Percentiles rank a stretch among this genome's conserved stretches.
These are phyloP conservation scores for Talaromyces borbonicus DNA, from an alignment of 495 filamentous ascomycete species.

Conservation along the genomic window DNA sequence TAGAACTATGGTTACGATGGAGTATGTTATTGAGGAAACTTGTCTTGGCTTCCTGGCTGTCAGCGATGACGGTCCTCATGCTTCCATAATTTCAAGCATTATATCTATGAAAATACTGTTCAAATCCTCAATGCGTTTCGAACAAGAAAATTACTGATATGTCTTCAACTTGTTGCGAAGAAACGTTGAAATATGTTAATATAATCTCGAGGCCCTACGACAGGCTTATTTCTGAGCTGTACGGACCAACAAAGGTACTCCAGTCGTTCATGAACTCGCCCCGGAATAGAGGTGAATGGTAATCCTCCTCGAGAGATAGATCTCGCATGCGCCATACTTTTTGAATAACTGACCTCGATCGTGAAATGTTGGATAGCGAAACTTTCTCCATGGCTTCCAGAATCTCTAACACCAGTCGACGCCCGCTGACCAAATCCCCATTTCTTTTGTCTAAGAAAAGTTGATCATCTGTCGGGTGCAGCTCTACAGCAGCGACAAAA, in stretches of 20 bases:
- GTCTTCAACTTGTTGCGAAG: too few relatives aligned
- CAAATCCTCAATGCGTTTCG: too few relatives aligned
- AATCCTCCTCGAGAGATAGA: slow-evolving; percentile 3
- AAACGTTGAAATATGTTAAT: too few relatives aligned
- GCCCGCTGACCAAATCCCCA: slow-evolving; percentile 17
- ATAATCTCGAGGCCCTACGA: too few relatives aligned
- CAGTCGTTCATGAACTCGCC: background rate
- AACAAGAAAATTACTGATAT: background rate
- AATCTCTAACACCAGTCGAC: slow-evolving; percentile 30
- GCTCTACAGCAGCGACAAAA: slow-evolving; percentile 36
- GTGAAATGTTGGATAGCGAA: slow-evolving; percentile 31
- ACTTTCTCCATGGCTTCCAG: slow-evolving; percentile 32
- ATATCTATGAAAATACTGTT: too few relatives aligned
- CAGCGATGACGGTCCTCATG: too few relatives aligned
- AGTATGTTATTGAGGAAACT: too few relatives aligned
- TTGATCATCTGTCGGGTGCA: slow-evolving; percentile 31
- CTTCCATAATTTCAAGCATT: too few relatives aligned
- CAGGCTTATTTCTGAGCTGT: slow-evolving; percentile 3
- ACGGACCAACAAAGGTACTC: slow-evolving; percentile 3
- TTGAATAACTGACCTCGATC: slow-evolving; percentile 31
- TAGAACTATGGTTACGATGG: too few relatives aligned
- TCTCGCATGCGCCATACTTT: slow-evolving; percentile 37
- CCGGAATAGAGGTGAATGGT: background rate
- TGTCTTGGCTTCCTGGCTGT: too few relatives aligned
- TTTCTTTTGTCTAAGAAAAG: slow-evolving; percentile 18